These are phyloP conservation scores for Shiraia sp. DNA, from an alignment of 2,329 filamentous ascomycete species.

Conservation along the genomic window DNA sequence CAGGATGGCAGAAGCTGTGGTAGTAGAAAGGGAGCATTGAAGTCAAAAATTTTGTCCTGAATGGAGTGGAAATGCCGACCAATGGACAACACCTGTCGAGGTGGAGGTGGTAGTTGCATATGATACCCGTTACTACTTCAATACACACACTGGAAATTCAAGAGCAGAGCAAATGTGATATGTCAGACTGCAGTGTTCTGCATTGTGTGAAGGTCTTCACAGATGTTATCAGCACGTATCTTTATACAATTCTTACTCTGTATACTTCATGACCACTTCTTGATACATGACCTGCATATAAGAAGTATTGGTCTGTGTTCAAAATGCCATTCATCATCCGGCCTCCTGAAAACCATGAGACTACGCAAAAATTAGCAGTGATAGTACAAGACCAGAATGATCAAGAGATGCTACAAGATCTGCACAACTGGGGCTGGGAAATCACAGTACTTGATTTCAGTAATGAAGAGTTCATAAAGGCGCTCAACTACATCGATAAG, in stretches of 20 bases:
- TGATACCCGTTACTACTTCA: slow-evolving; percentile 8
- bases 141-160: background rate
- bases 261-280: too few species aligned
- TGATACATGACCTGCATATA: background rate
- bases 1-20: background rate
- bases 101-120: background rate
- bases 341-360: slow-evolving; percentile 1
- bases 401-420: background rate
- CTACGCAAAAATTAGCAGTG: background rate
- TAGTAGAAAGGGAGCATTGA: too few species aligned
- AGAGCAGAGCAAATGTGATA: background rate
- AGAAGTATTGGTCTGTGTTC: too few species aligned
- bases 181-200: too few species aligned
- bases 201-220: too few species aligned
- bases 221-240: too few species aligned
- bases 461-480: slow-evolving; percentile 1
- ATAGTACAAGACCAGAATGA: background rate
- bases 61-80: too few species aligned
- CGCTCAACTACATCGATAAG: background rate
- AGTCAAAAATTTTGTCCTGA: too few species aligned
- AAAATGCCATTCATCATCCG: slow-evolving; percentile 9
- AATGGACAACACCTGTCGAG: too few species aligned
- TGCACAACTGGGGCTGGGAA: slow-evolving; percentile 7
- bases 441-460: slow-evolving; percentile 2
- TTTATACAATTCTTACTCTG: too few species aligned